Evolutionary conservation across 352 stramenopile genomes (phyloP), one percentile per base, ranked within the genome.

Genomic region (Pilasporangium apinafurcum): DNA sequence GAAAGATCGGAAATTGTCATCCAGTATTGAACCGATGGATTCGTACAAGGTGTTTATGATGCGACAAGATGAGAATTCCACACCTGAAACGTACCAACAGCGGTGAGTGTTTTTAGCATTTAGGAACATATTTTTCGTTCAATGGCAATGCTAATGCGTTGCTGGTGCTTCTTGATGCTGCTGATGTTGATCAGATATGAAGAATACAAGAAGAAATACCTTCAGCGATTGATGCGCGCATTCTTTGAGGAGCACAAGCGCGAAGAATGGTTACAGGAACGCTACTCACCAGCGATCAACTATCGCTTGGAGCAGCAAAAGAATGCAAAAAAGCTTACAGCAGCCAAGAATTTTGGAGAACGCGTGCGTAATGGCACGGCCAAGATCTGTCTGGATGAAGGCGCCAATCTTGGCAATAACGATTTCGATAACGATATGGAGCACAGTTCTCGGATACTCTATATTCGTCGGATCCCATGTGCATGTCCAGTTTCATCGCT

Each of bases 1-100:
- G 5, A 56, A 63, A 28, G 28, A 63, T 37, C 65, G 65, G 16
- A 54, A 62, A 34, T 56, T 59, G 0, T 65, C 72, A 29, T 47
- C 67, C 12, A 44, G 61, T 18, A 79, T 81, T 9, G 80, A 92
- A 47, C 72, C 78, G 3, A 65, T 92, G 51, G 68, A 86, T 40
- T 84, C 80, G 30, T 92, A 92, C 62, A 92, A 92, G 46, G 71
- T 86, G 12, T 92, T 86, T 49, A 92, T 92, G 77, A 92, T 92
- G 80, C 77, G 73, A 8, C 80, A 92, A 57, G 79, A 83, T 37
- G 80, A 92, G 48, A 82, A 90, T 45, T 62, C 61, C 37, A 73
- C 77, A 2, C 80, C 80, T 5, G 80, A 92, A 58, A 83, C 79
- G 18, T 92, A 89, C 37, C 75, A 89, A 50, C 77, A 92, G 37